These are phyloP conservation scores for Madurella fahalii DNA, from an alignment of 2,329 filamentous ascomycete species.

Conservation along the genomic window DNA sequence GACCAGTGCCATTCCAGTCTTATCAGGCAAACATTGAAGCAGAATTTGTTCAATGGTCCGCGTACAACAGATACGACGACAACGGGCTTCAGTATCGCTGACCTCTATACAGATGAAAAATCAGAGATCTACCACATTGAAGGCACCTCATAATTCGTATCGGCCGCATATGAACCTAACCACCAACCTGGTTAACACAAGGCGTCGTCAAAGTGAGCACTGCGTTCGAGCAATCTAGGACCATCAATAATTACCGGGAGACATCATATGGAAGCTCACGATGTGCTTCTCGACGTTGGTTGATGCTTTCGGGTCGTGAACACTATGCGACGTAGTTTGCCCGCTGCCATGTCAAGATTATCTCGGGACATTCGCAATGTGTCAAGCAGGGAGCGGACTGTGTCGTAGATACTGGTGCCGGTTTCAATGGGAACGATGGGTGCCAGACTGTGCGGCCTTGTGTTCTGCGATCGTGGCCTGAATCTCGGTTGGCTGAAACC, in stretches of 20 bases:
- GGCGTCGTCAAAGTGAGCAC: background rate
- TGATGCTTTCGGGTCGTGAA: background rate
- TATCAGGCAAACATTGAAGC: no score
- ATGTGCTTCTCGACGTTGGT: conserved; percentile 6
- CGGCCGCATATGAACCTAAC: no score
- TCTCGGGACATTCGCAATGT: background rate
- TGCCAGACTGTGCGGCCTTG: conserved; percentile 7
- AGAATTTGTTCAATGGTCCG: no score
- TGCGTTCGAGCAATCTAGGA: conserved; percentile 4
- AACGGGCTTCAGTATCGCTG: no score
- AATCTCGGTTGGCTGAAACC: no score
- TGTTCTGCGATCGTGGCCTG: background rate
- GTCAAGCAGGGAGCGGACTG: conserved; percentile 3
- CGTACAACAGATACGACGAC: no score
- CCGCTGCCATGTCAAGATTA: conserved; percentile 1
- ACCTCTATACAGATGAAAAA: no score
- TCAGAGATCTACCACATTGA: no score
- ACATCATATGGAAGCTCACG: background rate
- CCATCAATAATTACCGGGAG: conserved; percentile 17
- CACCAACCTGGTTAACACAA: no score
- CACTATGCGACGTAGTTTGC: conserved; percentile 1
- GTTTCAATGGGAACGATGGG: conserved; percentile 11
- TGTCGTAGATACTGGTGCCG: background rate
- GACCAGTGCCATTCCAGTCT: no score
- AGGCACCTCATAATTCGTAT: no score